Base-by-base conservation (phyloP, 768 basidiomycete species). In the Clavaria fumosa region DNA sequence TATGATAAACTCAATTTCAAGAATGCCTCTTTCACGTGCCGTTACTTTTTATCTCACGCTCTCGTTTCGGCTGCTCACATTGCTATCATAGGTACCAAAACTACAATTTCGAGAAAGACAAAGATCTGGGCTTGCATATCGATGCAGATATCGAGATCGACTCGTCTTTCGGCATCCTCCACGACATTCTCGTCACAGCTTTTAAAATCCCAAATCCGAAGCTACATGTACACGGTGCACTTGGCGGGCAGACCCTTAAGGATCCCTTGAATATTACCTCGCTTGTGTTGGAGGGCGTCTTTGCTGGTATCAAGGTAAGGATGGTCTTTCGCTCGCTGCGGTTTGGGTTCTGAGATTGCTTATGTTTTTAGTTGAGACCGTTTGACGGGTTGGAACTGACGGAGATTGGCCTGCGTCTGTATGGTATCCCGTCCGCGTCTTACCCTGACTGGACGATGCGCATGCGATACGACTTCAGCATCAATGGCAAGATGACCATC, bases 91-190 rank as follows among this genome's bases (percentile, higher is more conserved):
- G n/a, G n/a, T n/a, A n/a, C n/a, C n/a, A n/a, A n/a, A n/a, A n/a
- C n/a, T n/a, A n/a, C n/a, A n/a, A n/a, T n/a, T n/a, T n/a, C n/a
- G n/a, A n/a, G n/a, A n/a, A n/a, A n/a, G n/a, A n/a, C n/a, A n/a
- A n/a, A n/a, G n/a, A n/a, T n/a, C n/a, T n/a, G n/a, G n/a, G n/a
- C n/a, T n/a, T 40, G 20, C 21, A 7, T 21, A 14, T 40, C 18
- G 21, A 35, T 31, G 38, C 30, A 12, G 32, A 40, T 19, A 5
- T 40, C 32, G 38, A 20, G 14, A 24, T 38, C 26, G 23, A 33
- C 9, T 21, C 22, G 22, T 38, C 37, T 11, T 30, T 38, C 18
- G 37, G 37, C 26, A 9, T 26, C 19, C 12, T 38, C 18, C 37
- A 38, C 18, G 23, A 34, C 9, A 26, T 26, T 5, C 37, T 38